Evolutionary conservation across 306 rosid genomes (phyloP).

Genomic region (Quercus ilex): DNA sequence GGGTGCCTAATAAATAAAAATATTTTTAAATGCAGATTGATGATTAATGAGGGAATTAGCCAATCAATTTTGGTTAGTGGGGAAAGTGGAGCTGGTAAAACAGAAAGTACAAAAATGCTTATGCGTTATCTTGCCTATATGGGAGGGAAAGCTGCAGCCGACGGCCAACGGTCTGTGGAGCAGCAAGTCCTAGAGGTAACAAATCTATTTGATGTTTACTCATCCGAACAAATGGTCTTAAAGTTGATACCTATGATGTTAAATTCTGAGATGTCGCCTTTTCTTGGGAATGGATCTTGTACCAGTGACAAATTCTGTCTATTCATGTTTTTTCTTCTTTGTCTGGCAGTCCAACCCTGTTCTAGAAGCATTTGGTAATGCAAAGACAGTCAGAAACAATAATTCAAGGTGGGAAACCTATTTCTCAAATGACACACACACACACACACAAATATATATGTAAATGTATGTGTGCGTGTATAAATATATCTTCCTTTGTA

Average conservation of each 20-base stretch:
- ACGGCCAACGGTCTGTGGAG: constrained; percentile 83
- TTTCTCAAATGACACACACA: not conserved
- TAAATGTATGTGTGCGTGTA: too few relatives aligned
- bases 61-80: constrained; percentile 97
- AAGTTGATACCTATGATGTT: not conserved
- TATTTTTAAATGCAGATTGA: constrained; percentile 45
- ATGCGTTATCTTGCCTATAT: constrained; percentile 90
- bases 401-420: constrained; percentile 70
- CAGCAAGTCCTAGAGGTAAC: constrained; percentile 92
- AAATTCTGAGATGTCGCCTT: constrained; percentile 12
- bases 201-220: constrained; percentile 2
- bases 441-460: too few relatives aligned
- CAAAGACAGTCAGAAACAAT: constrained; percentile 90
- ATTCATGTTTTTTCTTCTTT: constrained; percentile 12
- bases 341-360: constrained; percentile 88
- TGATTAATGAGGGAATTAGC: constrained; percentile 76
- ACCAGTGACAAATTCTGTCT: not conserved
- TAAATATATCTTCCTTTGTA: not conserved
- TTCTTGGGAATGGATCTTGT: constrained; percentile 5
- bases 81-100: constrained; percentile 99
- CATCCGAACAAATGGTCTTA: not conserved
- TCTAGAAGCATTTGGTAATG: constrained; percentile 97
- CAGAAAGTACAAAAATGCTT: constrained; percentile 96
- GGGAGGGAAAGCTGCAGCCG: constrained; percentile 82
- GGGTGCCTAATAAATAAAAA: not conserved